Evolutionary conservation across 2,329 filamentous ascomycete genomes (phyloP).

Genomic region (Ophiostoma sp.): DNA sequence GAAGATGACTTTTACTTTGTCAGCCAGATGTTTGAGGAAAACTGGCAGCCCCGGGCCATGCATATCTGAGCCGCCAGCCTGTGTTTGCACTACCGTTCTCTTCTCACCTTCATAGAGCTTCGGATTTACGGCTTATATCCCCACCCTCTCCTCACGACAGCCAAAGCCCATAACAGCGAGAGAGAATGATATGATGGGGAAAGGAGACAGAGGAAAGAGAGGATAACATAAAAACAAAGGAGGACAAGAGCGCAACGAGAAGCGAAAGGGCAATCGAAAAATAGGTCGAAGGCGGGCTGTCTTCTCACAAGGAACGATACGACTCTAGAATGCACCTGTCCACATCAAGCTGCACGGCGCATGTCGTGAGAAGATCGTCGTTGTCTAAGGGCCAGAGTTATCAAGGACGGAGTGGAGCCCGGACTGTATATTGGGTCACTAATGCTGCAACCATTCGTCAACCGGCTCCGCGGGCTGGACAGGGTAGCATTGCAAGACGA

Average conservation of each 20-base stretch:
- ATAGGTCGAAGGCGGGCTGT: neutral
- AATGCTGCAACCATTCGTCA: conserved; percentile 23
- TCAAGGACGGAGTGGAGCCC: conserved; percentile 15
- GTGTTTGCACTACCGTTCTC: neutral
- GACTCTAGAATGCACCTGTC: conserved; percentile 22
- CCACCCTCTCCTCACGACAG: neutral
- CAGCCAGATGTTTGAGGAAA: conserved; percentile 53
- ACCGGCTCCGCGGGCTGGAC: conserved; percentile 21
- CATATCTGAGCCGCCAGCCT: conserved; percentile 18
- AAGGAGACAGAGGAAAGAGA: neutral
- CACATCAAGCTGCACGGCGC: conserved; percentile 23
- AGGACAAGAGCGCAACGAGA: neutral
- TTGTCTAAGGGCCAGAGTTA: conserved; percentile 12
- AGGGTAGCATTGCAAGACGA: conserved; percentile 16
- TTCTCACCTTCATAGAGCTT: neutral
- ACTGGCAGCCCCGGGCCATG: conserved; percentile 46
- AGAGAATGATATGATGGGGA: neutral
- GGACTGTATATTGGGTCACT: conserved; percentile 15
- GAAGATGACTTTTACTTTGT: conserved; percentile 56
- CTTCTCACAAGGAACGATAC: conserved; percentile 9
- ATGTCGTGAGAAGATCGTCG: conserved; percentile 13
- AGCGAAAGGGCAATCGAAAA: neutral
- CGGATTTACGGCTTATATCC: neutral
- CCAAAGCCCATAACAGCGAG: neutral
- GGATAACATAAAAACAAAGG: neutral